These are phyloP conservation scores for Hypoxylon rubiginosum DNA, from an alignment of 2,329 filamentous ascomycete species.

Conservation along the genomic window DNA sequence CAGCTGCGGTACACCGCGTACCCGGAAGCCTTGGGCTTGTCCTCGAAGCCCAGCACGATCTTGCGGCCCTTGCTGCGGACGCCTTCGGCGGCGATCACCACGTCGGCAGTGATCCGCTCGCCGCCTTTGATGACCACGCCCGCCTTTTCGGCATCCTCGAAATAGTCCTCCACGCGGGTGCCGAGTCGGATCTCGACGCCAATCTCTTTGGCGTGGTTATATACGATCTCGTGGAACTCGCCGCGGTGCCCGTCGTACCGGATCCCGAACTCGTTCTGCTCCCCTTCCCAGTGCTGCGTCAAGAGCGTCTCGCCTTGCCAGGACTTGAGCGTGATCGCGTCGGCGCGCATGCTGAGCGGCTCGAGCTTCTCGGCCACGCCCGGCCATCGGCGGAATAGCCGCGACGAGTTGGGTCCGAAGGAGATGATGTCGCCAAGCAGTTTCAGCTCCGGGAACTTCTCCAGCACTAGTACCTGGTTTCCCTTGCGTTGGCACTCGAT, in stretches of 20 bases:
- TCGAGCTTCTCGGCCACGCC: constrained; percentile 63
- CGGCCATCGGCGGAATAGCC: constrained; percentile 69
- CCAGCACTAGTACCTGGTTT: constrained; percentile 61
- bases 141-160: constrained; percentile 53
- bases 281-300: constrained; percentile 59
- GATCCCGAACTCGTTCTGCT: constrained; percentile 58
- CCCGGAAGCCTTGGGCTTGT: constrained; percentile 58
- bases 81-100: constrained; percentile 63
- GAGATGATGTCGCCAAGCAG: constrained; percentile 64
- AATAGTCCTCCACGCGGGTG: constrained; percentile 61
- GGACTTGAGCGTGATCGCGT: constrained; percentile 64
- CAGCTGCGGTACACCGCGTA: constrained; percentile 62
- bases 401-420: constrained; percentile 69
- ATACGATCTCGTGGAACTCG: constrained; percentile 66
- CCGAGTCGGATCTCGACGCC: constrained; percentile 63
- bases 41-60: constrained; percentile 60
- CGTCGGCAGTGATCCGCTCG: constrained; percentile 57
- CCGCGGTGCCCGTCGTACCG: constrained; percentile 67
- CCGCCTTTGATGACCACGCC: constrained; percentile 45
- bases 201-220: constrained; percentile 64
- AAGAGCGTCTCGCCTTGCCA: constrained; percentile 65
- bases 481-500: constrained; percentile 71
- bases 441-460: constrained; percentile 61
- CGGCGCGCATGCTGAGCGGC: constrained; percentile 59
- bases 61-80: constrained; percentile 62